These are phyloP conservation scores for Trichosphaerium sp. DNA, from an alignment of 78 protist species.

Conservation along the genomic window DNA sequence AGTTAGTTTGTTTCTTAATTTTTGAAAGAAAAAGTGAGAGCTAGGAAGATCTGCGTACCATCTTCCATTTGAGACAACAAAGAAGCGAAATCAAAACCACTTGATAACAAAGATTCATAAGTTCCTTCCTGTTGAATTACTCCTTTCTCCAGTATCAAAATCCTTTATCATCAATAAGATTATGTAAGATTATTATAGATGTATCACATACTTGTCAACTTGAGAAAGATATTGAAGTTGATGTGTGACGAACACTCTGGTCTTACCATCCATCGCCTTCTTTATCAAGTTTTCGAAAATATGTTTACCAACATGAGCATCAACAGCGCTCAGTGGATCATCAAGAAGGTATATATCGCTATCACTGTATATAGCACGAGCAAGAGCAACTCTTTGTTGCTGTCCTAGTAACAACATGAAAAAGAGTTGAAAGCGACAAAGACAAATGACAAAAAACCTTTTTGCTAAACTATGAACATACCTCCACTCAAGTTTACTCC, in stretches of 20 bases:
- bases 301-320: conserved; percentile 67
- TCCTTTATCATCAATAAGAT: too few species aligned
- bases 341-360: conserved; percentile 72
- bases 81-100: too few species aligned
- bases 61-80: too few species aligned
- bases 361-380: conserved; percentile 66
- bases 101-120: too few species aligned
- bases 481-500: conserved; percentile 77
- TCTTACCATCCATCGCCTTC: conserved; percentile 18
- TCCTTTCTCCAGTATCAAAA: too few species aligned
- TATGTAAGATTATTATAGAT: conserved; percentile 26
- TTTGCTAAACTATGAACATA: conserved; percentile 8
- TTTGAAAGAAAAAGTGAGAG: too few species aligned
- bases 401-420: conserved; percentile 64
- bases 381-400: conserved; percentile 86
- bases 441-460: background rate
- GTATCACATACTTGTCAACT: too few species aligned
- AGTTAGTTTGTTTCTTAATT: too few species aligned
- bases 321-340: conserved; percentile 84
- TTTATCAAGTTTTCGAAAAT: conserved; percentile 30
- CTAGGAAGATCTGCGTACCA: too few species aligned
- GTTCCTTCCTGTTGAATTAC: too few species aligned
- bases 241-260: conserved; percentile 68
- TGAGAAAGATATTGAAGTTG: conserved; percentile 19
- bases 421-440: background rate